Conservation (phyloP, 2,329 filamentous ascomycete species). For the Penicillium oxalicum region DNA sequence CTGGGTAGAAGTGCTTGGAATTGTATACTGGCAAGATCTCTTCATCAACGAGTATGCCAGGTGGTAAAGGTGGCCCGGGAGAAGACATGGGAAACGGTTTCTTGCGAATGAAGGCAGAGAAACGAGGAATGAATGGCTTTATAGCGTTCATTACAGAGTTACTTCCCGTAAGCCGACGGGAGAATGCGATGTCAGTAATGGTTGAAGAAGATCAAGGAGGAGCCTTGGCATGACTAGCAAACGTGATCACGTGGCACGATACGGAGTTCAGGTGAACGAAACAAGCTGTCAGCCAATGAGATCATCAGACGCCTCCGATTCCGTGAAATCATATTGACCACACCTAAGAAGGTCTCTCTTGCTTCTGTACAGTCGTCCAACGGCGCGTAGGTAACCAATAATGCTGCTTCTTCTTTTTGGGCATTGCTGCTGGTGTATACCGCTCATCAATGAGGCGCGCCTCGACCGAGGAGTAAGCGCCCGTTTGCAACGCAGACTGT, state of each 20-base stretch:
- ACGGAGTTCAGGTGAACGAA: too few species aligned
- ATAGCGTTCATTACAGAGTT: neutral
- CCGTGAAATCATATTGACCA: too few species aligned
- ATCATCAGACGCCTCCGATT: too few species aligned
- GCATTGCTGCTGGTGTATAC: too few species aligned
- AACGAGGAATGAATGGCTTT: neutral
- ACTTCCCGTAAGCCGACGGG: neutral
- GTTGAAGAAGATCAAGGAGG: neutral
- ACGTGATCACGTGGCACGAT: neutral
- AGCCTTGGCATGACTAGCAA: neutral
- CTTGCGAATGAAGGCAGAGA: slow-evolving; percentile 17
- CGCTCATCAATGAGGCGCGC: too few species aligned
- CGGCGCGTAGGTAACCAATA: too few species aligned
- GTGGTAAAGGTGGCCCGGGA: slow-evolving; percentile 20
- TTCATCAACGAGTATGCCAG: slow-evolving; percentile 23
- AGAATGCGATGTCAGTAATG: neutral
- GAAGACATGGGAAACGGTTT: slow-evolving; percentile 24
- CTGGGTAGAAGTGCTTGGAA: slow-evolving; percentile 27
- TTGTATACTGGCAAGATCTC: slow-evolving; percentile 26
- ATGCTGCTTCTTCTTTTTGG: too few species aligned
- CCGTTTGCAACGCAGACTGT: too few species aligned
- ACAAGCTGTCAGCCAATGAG: too few species aligned
- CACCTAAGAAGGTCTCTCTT: too few species aligned
- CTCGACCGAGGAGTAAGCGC: too few species aligned
- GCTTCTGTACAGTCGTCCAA: too few species aligned